These are phyloP conservation scores for Parascedosporium putredinis DNA, from an alignment of 2,329 filamentous ascomycete species.

Conservation along the genomic window DNA sequence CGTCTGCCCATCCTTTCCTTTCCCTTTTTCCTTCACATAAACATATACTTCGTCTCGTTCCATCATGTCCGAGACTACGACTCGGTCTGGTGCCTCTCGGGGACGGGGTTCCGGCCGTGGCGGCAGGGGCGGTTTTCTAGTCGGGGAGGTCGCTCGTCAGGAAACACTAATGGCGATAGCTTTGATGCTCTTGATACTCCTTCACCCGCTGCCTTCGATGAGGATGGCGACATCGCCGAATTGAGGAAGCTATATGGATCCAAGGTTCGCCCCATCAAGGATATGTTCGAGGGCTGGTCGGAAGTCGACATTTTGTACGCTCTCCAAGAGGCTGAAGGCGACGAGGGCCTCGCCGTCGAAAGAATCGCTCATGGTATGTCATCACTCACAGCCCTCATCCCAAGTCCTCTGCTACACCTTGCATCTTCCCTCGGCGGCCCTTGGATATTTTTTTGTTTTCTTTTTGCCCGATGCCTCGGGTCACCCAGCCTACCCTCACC, in stretches of 20 bases:
- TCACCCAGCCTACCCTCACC: no score
- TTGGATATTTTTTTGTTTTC: slow-evolving; percentile 9
- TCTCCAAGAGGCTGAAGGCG: slow-evolving; percentile 76
- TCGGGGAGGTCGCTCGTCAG: slow-evolving; percentile 56
- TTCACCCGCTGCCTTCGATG: slow-evolving; percentile 44
- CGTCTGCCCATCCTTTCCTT: slow-evolving; percentile 5
- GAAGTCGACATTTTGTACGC: slow-evolving; percentile 91
- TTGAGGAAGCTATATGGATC: slow-evolving; percentile 81
- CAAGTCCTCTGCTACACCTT: neutral
- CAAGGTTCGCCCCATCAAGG: slow-evolving; percentile 73
- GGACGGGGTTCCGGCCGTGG: slow-evolving; percentile 86
- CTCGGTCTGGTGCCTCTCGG: slow-evolving; percentile 71
- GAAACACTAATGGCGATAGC: slow-evolving; percentile 63
- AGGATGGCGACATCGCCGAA: slow-evolving; percentile 83
- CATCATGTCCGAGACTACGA: slow-evolving; percentile 89
- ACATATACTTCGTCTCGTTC: slow-evolving; percentile 18
- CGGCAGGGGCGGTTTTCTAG: slow-evolving; percentile 68
- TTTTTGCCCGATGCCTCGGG: no score
- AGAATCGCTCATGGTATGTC: slow-evolving; percentile 67
- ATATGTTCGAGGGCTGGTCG: slow-evolving; percentile 92
- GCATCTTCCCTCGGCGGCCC: neutral
- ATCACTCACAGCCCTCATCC: slow-evolving; percentile 5
- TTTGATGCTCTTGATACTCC: slow-evolving; percentile 37
- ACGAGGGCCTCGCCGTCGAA: slow-evolving; percentile 63
- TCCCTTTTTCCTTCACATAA: slow-evolving; percentile 7